Percentiles rank a stretch among this genome's conserved stretches.
Conservation (phyloP, 176 grass and related monocot species). For the Juncus inflexus region DNA sequence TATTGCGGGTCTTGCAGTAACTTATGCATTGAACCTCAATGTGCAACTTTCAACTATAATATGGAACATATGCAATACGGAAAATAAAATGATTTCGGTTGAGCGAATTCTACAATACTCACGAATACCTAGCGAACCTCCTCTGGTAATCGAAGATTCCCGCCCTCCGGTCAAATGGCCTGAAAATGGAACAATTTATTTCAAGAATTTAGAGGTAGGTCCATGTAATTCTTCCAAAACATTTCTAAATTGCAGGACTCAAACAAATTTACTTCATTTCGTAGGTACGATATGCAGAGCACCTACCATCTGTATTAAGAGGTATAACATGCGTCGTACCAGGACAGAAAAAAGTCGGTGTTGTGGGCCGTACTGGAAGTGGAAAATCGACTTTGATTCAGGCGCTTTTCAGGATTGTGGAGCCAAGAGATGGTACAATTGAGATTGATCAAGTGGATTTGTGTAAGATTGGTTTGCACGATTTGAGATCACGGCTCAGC, state of each 20-base stretch:
- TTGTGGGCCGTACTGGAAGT: constrained; percentile 85
- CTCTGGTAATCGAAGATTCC: constrained; percentile 59
- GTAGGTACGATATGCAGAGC: constrained; percentile 92
- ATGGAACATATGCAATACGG: constrained; percentile 92
- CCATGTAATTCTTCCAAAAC: background rate
- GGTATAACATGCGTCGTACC: constrained; percentile 86
- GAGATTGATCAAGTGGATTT: constrained; percentile 84
- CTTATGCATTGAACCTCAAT: constrained; percentile 93
- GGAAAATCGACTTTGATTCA: constrained; percentile 96
- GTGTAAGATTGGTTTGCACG: constrained; percentile 79
- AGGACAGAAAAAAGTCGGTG: constrained; percentile 82
- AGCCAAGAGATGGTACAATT: constrained; percentile 74
- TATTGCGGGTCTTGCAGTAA: constrained; percentile 91
- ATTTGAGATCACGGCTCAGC: constrained; percentile 77
- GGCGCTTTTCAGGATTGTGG: constrained; percentile 72
- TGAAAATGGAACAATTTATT: constrained; percentile 63
- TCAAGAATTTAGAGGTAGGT: constrained; percentile 80
- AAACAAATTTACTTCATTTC: constrained; percentile 30
- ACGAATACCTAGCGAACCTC: constrained; percentile 76
- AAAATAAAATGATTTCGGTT: constrained; percentile 99
- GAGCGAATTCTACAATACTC: constrained; percentile 98
- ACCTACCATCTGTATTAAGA: constrained; percentile 87
- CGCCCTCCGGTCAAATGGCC: constrained; percentile 64
- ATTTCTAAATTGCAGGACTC: background rate
- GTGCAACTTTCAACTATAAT: constrained; percentile 66